Conservation (phyloP, 371 early-diverging fungal species). For the Gilbertella persicaria region DNA sequence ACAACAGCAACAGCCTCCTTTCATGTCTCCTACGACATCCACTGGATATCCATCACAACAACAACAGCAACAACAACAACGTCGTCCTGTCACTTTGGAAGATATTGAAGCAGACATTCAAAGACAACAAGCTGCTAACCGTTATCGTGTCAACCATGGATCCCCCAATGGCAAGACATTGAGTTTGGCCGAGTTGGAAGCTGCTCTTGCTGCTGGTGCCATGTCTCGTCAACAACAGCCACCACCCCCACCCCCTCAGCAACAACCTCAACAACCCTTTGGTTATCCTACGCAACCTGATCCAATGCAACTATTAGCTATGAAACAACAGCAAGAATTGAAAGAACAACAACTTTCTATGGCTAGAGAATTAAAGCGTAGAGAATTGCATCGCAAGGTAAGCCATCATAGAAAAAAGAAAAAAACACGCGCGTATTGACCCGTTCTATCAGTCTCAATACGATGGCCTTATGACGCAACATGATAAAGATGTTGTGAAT, state of each 20-base stretch:
- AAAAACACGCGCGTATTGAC: not conserved
- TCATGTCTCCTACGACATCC: conserved; percentile 24
- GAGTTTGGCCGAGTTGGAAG: conserved; percentile 74
- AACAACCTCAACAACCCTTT: conserved; percentile 17
- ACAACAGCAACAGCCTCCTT: conserved; percentile 16
- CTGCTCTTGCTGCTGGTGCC: conserved; percentile 48
- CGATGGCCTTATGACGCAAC: conserved; percentile 87
- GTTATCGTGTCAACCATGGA: conserved; percentile 25
- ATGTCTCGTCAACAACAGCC: conserved; percentile 4
- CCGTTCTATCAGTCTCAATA: conserved; percentile 61
- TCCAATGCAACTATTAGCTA: conserved; percentile 30
- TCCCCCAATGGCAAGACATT: conserved; percentile 43
- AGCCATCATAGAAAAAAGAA: not conserved
- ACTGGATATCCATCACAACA: conserved; percentile 18
- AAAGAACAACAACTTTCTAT: conserved; percentile 34
- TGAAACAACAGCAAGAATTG: conserved; percentile 32
- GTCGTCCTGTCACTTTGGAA: conserved; percentile 41
- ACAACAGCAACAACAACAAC: conserved; percentile 34
- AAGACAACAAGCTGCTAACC: conserved; percentile 31
- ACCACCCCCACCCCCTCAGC: not conserved
- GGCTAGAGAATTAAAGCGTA: conserved; percentile 47
- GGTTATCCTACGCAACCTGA: conserved; percentile 22
- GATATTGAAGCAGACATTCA: conserved; percentile 65
- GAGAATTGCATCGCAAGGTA: conserved; percentile 48
- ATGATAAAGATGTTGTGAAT: conserved; percentile 90